Conservation (phyloP, 768 basidiomycete species). For the Boletus pseudopeckii region DNA sequence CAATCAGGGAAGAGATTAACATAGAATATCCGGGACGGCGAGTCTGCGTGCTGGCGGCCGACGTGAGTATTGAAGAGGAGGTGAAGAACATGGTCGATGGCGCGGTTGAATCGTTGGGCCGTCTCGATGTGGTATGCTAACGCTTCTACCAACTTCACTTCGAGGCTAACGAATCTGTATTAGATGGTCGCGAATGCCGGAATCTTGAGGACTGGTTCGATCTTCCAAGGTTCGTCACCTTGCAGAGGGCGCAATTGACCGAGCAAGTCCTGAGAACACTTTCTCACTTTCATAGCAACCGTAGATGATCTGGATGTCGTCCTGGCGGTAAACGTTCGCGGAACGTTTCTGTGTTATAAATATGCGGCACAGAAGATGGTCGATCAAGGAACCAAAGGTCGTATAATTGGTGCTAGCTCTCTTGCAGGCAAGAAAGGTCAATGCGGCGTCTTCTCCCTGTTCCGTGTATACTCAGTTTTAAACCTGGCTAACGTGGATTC, state of each 20-base stretch:
- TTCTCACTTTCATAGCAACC: conserved; percentile 21
- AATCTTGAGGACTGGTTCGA: conserved; percentile 8
- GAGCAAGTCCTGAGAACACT: not conserved
- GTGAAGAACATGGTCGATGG: conserved; percentile 31
- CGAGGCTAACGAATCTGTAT: conserved; percentile 2
- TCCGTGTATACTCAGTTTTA: not conserved
- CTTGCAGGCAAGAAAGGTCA: conserved; percentile 33
- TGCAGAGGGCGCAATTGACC: not conserved
- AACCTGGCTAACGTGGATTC: not conserved
- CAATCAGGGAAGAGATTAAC: conserved; percentile 13
- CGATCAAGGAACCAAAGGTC: conserved; percentile 39
- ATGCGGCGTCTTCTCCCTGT: not conserved
- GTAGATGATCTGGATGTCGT: conserved; percentile 33
- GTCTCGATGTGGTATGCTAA: conserved; percentile 34
- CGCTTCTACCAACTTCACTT: not conserved
- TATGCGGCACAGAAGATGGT: conserved; percentile 44
- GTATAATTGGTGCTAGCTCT: conserved; percentile 41
- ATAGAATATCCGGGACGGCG: conserved; percentile 4
- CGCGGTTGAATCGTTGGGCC: conserved; percentile 25
- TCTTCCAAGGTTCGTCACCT: not conserved
- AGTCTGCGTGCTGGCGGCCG: conserved; percentile 14
- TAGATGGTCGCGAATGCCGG: conserved; percentile 23
- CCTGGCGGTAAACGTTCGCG: conserved; percentile 38
- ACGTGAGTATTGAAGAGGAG: conserved; percentile 29
- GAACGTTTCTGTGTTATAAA: conserved; percentile 41